phyloP scores from a whole-genome alignment of 2,329 filamentous ascomycete genomes.

The Metarhizium anisopliae region DNA sequence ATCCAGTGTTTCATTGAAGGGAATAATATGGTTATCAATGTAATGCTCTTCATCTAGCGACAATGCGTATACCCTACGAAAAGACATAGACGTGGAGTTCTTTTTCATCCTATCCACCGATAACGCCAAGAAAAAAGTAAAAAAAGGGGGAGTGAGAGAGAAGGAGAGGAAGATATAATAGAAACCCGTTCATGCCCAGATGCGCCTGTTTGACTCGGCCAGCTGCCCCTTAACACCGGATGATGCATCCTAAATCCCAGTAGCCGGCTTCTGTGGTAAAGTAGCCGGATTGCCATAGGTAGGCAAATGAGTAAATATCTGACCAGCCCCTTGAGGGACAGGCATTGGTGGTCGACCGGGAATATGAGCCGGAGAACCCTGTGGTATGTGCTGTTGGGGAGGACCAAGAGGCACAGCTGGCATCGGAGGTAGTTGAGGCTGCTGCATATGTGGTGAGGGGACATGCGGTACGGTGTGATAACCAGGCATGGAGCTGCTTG shows the following conservation, averaged over 20 bases:
- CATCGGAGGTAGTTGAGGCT: slow-evolving; percentile 6
- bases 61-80: neutral
- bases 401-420: slow-evolving; percentile 29
- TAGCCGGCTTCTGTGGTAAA: slow-evolving; percentile 49
- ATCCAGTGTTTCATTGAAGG: slow-evolving; percentile 5
- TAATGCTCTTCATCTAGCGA: slow-evolving; percentile 2
- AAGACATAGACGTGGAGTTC: neutral
- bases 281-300: slow-evolving; percentile 52
- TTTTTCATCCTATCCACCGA: slow-evolving; percentile 22
- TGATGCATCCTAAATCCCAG: slow-evolving; percentile 33
- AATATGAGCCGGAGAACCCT: slow-evolving; percentile 31
- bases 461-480: slow-evolving; percentile 37
- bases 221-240: slow-evolving; percentile 14
- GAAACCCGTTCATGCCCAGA: slow-evolving; percentile 23
- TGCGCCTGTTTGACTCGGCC: slow-evolving; percentile 20
- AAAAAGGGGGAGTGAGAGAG: neutral
- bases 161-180: neutral
- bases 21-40: slow-evolving; percentile 15
- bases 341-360: slow-evolving; percentile 36
- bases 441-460: slow-evolving; percentile 20
- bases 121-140: slow-evolving; percentile 27
- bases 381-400: slow-evolving; percentile 29
- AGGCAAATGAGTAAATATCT: slow-evolving; percentile 43
- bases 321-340: slow-evolving; percentile 32
- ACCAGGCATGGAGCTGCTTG: slow-evolving; percentile 42